Evolutionary conservation across 441 rosid species (phyloP).

Genomic region (Metrosideros polymorpha): DNA sequence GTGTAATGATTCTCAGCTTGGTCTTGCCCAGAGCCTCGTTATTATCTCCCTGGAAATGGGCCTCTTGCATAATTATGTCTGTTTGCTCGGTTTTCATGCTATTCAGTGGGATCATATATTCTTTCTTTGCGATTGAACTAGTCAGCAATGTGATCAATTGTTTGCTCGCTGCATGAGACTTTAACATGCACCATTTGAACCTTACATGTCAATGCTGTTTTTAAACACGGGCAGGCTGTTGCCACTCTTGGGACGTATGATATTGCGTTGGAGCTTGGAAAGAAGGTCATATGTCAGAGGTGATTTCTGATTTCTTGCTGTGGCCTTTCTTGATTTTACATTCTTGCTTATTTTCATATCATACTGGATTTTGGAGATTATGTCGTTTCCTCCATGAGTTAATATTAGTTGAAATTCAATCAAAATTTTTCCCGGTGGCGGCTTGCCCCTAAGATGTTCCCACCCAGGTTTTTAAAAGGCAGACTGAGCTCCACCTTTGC

Average conservation of each 20-base stretch:
- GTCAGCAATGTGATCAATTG: not conserved
- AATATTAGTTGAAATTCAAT: not conserved
- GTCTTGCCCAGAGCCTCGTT: not conserved
- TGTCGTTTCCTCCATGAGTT: not conserved
- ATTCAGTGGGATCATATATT: not conserved
- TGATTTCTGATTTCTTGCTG: constrained; percentile 5
- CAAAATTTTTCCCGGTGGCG: not conserved
- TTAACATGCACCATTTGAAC: not conserved
- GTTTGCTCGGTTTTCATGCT: not conserved
- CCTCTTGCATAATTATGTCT: not conserved
- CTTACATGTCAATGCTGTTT: not conserved
- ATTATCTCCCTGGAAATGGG: not conserved
- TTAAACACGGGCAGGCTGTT: constrained; percentile 31
- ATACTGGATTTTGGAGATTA: not conserved
- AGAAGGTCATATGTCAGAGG: constrained; percentile 93
- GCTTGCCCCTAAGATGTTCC: not conserved
- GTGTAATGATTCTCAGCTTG: not conserved
- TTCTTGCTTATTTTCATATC: not conserved
- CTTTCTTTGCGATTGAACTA: not conserved
- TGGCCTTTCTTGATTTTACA: not conserved
- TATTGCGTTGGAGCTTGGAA: constrained; percentile 74
- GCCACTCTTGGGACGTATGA: constrained; percentile 91
- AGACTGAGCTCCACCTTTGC: not conserved
- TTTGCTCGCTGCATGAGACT: not conserved
- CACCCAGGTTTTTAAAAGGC: not conserved